phyloP scores from a whole-genome alignment of 2,329 filamentous ascomycete species.

The Ophiostoma australiae region DNA sequence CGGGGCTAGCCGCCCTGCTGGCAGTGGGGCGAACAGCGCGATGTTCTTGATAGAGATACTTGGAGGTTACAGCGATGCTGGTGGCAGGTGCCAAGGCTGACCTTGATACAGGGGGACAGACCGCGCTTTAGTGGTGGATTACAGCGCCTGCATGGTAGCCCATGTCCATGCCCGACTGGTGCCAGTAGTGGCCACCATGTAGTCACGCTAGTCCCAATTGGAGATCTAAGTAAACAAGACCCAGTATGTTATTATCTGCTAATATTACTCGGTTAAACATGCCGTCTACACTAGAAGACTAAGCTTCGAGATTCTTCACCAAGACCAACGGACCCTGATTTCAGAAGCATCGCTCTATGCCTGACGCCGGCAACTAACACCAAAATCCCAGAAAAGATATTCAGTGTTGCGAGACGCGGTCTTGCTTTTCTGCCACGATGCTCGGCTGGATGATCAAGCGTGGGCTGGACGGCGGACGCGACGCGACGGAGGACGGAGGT shows the following conservation, averaged over 20 bases:
- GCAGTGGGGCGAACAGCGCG: slow-evolving; percentile 2
- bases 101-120: slow-evolving; percentile 6
- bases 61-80: neutral
- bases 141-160: neutral
- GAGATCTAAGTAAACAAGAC: slow-evolving; percentile 31
- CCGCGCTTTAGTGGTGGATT: neutral
- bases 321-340: neutral
- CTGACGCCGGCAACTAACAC: slow-evolving; percentile 7
- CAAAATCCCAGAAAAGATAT: neutral
- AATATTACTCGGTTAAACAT: neutral
- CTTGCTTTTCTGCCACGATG: slow-evolving; percentile 37
- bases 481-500: slow-evolving; percentile 25
- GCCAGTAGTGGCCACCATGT: neutral
- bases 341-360: neutral
- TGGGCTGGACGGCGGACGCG: slow-evolving; percentile 34
- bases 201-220: slow-evolving; percentile 27
- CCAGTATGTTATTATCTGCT: neutral
- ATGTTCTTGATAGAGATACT: neutral
- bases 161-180: slow-evolving; percentile 5
- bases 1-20: slow-evolving; percentile 18
- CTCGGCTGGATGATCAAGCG: slow-evolving; percentile 57
- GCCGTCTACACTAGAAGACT: neutral
- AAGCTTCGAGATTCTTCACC: neutral
- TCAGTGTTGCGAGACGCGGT: slow-evolving; percentile 4
- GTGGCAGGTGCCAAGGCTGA: slow-evolving; percentile 20